Conservation (phyloP, 331 rosid species). For the Cucumis variabilis region DNA sequence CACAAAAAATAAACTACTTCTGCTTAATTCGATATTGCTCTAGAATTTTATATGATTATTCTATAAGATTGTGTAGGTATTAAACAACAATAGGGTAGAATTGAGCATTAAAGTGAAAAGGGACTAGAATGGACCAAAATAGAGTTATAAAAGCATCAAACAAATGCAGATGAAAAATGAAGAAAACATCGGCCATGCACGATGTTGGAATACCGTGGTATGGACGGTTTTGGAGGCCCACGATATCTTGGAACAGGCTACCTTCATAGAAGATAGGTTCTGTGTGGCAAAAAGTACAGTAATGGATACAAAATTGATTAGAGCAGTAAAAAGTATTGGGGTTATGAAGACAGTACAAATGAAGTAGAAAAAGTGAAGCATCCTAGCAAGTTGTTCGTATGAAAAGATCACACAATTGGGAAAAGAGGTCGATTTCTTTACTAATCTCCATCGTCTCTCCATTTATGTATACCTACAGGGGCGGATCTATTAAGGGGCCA, state of each 20-base stretch:
- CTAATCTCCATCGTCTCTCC: neutral
- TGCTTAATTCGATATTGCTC: no score
- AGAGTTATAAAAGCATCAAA: no score
- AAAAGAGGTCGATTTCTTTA: slow-evolving; percentile 62
- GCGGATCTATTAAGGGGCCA: no score
- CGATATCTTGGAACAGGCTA: slow-evolving; percentile 69
- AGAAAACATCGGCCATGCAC: no score
- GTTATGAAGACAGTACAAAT: slow-evolving; percentile 18
- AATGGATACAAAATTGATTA: slow-evolving; percentile 39
- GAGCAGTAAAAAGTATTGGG: slow-evolving; percentile 30
- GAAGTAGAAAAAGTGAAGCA: slow-evolving; percentile 52
- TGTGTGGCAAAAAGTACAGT: slow-evolving; percentile 60
- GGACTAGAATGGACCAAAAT: no score
- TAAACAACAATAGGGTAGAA: no score
- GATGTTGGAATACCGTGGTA: slow-evolving; percentile 64
- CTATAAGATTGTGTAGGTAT: no score
- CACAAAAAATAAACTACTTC: no score
- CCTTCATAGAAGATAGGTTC: slow-evolving; percentile 74
- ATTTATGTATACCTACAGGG: no score
- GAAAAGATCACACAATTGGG: slow-evolving; percentile 83
- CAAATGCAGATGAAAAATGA: no score
- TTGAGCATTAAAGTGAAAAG: no score
- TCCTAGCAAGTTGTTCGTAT: slow-evolving; percentile 66
- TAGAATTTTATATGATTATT: no score
- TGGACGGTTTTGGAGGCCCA: slow-evolving; percentile 75